Evolutionary conservation across 2,329 filamentous ascomycete species (phyloP).

Genomic region (Trichoderma sp.): DNA sequence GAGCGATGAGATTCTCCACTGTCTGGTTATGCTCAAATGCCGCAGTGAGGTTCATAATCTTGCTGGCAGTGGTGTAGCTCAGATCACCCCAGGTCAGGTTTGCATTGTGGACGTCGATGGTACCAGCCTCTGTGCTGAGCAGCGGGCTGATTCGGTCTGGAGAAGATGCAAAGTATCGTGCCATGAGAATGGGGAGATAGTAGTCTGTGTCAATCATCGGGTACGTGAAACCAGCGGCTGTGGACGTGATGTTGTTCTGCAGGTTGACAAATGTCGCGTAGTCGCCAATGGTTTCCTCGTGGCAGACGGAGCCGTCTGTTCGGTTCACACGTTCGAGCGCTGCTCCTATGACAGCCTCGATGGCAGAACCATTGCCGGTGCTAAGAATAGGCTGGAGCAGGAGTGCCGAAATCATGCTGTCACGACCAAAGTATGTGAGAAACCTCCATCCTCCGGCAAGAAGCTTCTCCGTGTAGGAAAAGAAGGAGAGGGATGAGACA

Average conservation of each 20-base stretch:
- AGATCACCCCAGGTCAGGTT: conserved; percentile 58
- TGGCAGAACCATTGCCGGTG: conserved; percentile 54
- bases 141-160: conserved; percentile 17
- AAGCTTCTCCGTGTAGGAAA: conserved; percentile 65
- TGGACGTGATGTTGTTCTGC: conserved; percentile 55
- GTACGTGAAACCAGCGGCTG: conserved; percentile 58
- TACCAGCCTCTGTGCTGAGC: conserved; percentile 40
- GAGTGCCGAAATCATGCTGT: conserved; percentile 64
- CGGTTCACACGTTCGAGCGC: conserved; percentile 63
- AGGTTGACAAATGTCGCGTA: conserved; percentile 64
- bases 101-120: conserved; percentile 52
- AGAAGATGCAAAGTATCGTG: conserved; percentile 55
- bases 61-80: conserved; percentile 55
- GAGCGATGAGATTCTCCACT: conserved; percentile 58
- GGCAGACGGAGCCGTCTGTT: conserved; percentile 62
- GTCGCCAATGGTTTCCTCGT: conserved; percentile 67
- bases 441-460: conserved; percentile 68
- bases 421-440: conserved; percentile 67
- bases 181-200: conserved; percentile 60
- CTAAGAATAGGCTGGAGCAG: conserved; percentile 53
- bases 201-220: conserved; percentile 67
- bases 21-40: conserved; percentile 57
- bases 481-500: conserved; percentile 59
- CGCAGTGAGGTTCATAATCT: conserved; percentile 58
- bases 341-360: conserved; percentile 63